These are phyloP conservation scores for Solanum corneliomulleri DNA, from an alignment of 257 asterid genomes.

Conservation along the genomic window DNA sequence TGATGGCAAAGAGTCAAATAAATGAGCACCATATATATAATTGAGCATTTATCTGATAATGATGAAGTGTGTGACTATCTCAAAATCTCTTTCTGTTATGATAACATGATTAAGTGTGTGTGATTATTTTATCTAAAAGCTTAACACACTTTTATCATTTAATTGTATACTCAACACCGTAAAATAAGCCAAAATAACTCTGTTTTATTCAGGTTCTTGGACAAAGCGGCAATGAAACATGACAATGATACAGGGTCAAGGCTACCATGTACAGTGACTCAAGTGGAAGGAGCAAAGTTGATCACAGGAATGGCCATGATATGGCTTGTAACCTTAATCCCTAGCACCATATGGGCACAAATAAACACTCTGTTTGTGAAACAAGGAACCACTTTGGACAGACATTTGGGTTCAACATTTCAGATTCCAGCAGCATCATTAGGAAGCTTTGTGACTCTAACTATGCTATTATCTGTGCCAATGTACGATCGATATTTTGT, in stretches of 20 bases:
- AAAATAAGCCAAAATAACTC: not conserved
- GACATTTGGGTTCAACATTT: conserved; percentile 39
- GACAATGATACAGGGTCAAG: conserved; percentile 7
- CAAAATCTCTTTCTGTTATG: no score
- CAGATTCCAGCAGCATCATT: conserved; percentile 81
- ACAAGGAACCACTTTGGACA: conserved; percentile 72
- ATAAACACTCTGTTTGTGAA: conserved; percentile 79
- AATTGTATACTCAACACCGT: no score
- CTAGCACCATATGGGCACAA: conserved; percentile 87
- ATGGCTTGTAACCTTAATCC: conserved; percentile 64
- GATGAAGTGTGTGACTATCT: no score
- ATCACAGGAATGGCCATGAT: conserved; percentile 70
- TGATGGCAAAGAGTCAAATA: not conserved
- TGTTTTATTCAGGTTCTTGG: conserved; percentile 43
- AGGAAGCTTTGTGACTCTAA: conserved; percentile 67
- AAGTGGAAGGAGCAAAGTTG: conserved; percentile 68
- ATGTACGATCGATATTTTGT: conserved; percentile 67
- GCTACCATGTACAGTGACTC: conserved; percentile 57
- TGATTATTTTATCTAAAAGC: no score
- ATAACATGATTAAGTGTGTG: no score
- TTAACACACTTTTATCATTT: no score
- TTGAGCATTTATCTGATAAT: not conserved
- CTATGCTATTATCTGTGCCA: conserved; percentile 61
- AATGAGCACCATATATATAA: not conserved
- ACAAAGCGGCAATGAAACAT: conserved; percentile 66